Conservation (phyloP, 108 stramenopile genomes). For the Stephanodiscus minutulus region DNA sequence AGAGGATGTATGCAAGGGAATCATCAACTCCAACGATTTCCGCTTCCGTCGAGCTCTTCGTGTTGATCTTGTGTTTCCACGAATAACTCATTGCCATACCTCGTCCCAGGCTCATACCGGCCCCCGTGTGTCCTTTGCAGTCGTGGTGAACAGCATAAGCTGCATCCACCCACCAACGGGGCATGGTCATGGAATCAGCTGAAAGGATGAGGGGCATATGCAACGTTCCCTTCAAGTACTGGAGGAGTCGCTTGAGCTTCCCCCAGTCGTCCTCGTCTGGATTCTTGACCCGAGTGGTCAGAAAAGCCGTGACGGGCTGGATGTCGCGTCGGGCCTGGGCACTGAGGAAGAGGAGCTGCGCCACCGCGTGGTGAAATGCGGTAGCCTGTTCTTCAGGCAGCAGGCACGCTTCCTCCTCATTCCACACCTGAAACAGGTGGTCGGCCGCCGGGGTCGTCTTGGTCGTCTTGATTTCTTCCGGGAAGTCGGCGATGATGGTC, state of each 20-base stretch:
- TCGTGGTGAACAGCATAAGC: background rate
- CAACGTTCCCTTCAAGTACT: background rate
- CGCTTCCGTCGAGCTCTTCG: background rate
- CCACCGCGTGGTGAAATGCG: background rate
- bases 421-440: conserved; percentile 8
- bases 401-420: background rate
- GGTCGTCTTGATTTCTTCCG: background rate
- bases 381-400: conserved; percentile 11
- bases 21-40: background rate
- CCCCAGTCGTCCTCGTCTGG: background rate
- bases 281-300: background rate
- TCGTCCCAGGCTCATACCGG: background rate
- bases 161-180: background rate
- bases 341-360: background rate
- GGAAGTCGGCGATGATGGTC: background rate
- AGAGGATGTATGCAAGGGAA: background rate
- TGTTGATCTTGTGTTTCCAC: background rate
- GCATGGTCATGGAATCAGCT: background rate
- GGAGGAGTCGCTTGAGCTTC: background rate
- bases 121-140: background rate
- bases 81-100: background rate
- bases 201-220: background rate
- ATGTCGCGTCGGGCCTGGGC: background rate
- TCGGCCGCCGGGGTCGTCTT: conserved; percentile 1
- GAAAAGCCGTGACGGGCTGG: conserved; percentile 4